Evolutionary conservation across 2,329 filamentous ascomycete species (phyloP), one percentile per base, ranked within the genome.

Genomic region (Ceratocystis albifundus): DNA sequence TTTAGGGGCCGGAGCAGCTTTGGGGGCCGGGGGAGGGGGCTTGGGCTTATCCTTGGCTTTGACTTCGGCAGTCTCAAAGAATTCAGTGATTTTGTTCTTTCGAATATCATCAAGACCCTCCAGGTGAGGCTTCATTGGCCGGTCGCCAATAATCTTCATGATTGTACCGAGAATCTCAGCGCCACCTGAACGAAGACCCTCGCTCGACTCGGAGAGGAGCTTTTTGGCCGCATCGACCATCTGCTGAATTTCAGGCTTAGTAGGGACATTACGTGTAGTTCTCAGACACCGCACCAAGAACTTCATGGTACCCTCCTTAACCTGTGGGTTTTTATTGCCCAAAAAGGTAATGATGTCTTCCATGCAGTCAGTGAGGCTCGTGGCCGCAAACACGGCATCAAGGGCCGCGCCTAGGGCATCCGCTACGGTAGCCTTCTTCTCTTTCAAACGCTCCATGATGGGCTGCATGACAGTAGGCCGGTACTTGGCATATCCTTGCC

Each of bases 141-240:
- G 85, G 75, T 99, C 95, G 53, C 94, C 93, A 78, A 97, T 89
- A 66, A 99, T 97, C 78, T 97, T 99, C 94, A 96, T 97, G 62
- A 99, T 76, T 0, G 92, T 96, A 69, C 95, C 94, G 2, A 99
- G 79, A 44, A 94, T 86, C 75, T 99, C 94, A 15, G 92, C 92
- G 74, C 92, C 94, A 36, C 90, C 91, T 62, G 93, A 88, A 76
- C 94, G 85, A 68, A 96, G 84, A 2, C 83, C 87, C 71, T 95
- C 92, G 70, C 87, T 92, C 0, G 90, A 93, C 74, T 99, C 94
- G 0, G 92, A 87, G 17, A 99, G 80, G 6, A 97, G 79, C 75
- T 96, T 97, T 72, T 93, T 96, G 32, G 86, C 87, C 0, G 86
- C 84, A 71, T 97, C 94, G n/a, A 91, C 89, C 65, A 97, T 90